phyloP scores from a whole-genome alignment of 2,329 filamentous ascomycete genomes.

The Aspergillus arachidicola region DNA sequence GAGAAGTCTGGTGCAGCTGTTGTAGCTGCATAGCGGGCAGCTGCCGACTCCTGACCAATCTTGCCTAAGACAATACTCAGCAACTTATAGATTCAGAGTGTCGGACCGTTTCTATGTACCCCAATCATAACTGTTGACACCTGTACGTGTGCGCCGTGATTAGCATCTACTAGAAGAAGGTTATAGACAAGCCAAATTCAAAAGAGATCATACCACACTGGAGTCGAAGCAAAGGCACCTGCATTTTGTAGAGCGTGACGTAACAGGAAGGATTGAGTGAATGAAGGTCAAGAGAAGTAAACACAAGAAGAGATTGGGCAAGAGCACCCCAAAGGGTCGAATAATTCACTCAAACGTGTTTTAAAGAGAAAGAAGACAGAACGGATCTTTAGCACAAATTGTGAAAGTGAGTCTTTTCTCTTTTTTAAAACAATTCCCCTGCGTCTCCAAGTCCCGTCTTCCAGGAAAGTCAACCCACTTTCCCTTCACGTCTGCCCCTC shows the following conservation, averaged over 20 bases:
- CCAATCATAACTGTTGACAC: slow-evolving; percentile 99
- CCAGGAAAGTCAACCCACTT: background rate
- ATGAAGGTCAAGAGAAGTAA: background rate
- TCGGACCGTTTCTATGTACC: slow-evolving; percentile 52
- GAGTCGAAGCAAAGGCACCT: slow-evolving; percentile 81
- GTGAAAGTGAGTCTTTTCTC: no score
- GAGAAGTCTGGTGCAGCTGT: slow-evolving; percentile 74
- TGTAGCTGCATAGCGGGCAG: slow-evolving; percentile 84
- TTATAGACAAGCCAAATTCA: background rate
- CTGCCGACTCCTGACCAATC: slow-evolving; percentile 81
- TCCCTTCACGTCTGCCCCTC: slow-evolving; percentile 16
- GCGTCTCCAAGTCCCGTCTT: background rate
- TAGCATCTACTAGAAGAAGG: background rate
- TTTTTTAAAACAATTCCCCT: no score
- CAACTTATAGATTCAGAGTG: slow-evolving; percentile 5
- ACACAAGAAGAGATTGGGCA: background rate
- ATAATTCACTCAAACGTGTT: background rate
- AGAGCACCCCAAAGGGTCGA: background rate
- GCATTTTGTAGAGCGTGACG: slow-evolving; percentile 52
- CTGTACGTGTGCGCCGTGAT: slow-evolving; percentile 44
- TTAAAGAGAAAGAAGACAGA: background rate
- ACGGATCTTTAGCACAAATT: no score
- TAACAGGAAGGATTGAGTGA: slow-evolving; percentile 3
- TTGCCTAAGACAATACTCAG: slow-evolving; percentile 64
- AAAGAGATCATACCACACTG: slow-evolving; percentile 54